Evolutionary conservation across 2,329 filamentous ascomycete genomes (phyloP).

Genomic region (Monosporascus sp.): DNA sequence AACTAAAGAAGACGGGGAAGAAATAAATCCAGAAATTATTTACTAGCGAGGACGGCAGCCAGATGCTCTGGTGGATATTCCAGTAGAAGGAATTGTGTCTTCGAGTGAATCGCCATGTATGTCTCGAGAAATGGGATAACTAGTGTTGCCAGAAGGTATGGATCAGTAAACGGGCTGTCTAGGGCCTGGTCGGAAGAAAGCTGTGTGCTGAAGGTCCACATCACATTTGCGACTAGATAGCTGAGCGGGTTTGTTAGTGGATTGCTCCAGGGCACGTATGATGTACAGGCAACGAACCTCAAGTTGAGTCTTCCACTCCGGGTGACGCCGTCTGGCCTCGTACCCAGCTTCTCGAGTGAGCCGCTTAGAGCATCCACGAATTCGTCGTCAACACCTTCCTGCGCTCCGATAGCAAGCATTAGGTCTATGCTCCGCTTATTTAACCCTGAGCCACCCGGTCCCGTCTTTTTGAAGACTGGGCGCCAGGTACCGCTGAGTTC

Average conservation of each 20-base stretch:
- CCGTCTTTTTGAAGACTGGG: slow-evolving; percentile 41
- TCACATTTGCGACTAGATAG: slow-evolving; percentile 55
- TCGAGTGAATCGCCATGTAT: slow-evolving; percentile 48
- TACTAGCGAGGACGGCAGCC: slow-evolving; percentile 48
- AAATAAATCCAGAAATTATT: too few species aligned
- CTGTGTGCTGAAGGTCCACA: slow-evolving; percentile 53
- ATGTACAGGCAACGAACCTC: slow-evolving; percentile 35
- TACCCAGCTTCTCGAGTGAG: slow-evolving; percentile 51
- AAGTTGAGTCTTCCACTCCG: slow-evolving; percentile 55
- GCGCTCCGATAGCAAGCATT: slow-evolving; percentile 55
- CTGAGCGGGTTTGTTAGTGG: slow-evolving; percentile 27
- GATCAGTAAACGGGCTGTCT: slow-evolving; percentile 50
- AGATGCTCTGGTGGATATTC: slow-evolving; percentile 55
- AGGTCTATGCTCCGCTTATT: slow-evolving; percentile 45
- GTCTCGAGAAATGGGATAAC: slow-evolving; percentile 57
- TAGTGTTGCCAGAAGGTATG: slow-evolving; percentile 50
- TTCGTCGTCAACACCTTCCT: slow-evolving; percentile 46
- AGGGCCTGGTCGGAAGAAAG: slow-evolving; percentile 43
- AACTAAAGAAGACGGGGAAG: too few species aligned
- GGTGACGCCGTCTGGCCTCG: slow-evolving; percentile 41
- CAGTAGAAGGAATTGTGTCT: slow-evolving; percentile 52
- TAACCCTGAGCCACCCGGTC: slow-evolving; percentile 22
- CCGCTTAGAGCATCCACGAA: slow-evolving; percentile 44
- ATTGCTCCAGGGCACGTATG: background rate
- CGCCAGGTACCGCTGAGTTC: slow-evolving; percentile 49